Percentiles rank a stretch among this genome's conserved stretches.
phyloP scores from a whole-genome alignment of 352 stramenopile genomes.

The Halophytophthora polymorphica region DNA sequence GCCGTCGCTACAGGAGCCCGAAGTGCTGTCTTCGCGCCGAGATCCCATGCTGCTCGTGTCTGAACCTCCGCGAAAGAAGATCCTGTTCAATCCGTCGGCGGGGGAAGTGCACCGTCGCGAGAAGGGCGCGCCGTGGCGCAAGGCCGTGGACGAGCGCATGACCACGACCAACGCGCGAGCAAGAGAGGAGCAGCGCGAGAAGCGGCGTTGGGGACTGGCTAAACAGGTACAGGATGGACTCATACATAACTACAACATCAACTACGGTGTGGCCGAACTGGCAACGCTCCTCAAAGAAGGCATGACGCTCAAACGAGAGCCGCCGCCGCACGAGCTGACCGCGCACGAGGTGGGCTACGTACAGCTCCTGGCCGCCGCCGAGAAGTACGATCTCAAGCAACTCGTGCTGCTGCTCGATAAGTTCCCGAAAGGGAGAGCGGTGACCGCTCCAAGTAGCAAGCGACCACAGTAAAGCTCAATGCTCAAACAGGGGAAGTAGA shows the following conservation, averaged over 20 bases:
- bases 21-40: background rate
- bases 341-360: conserved; percentile 51
- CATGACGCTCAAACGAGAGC: conserved; percentile 32
- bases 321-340: conserved; percentile 23
- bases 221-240: conserved; percentile 74
- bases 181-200: conserved; percentile 59
- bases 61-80: conserved; percentile 26
- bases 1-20: background rate
- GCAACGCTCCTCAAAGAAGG: conserved; percentile 60
- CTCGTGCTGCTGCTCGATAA: conserved; percentile 60
- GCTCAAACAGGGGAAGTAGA: background rate
- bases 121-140: conserved; percentile 45
- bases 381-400: conserved; percentile 81
- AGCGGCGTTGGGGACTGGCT: conserved; percentile 64
- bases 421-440: conserved; percentile 55
- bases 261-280: conserved; percentile 68
- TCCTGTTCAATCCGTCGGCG: conserved; percentile 55
- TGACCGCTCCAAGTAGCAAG: conserved; percentile 7
- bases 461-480: conserved; percentile 8
- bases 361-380: conserved; percentile 58
- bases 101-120: conserved; percentile 66
- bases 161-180: conserved; percentile 36
- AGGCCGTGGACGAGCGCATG: conserved; percentile 39
- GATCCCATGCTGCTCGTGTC: conserved; percentile 20
- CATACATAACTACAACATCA: conserved; percentile 67